Conservation (phyloP, 345 rosid genomes). For the Hypericum androsaemum region DNA sequence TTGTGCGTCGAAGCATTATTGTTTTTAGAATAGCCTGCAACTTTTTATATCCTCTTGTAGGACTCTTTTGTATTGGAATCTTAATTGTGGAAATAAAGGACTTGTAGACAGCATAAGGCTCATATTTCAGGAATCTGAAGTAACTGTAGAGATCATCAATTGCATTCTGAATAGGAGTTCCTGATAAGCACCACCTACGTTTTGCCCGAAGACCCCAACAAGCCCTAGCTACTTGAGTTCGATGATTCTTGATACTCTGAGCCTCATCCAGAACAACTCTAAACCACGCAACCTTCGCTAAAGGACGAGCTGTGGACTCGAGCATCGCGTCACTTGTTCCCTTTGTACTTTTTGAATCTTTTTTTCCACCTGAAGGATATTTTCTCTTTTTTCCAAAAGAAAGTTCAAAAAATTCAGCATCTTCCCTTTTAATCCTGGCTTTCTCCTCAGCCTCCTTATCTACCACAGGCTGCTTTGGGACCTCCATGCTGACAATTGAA, state of each 20-base stretch:
- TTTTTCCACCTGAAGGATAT: constrained; percentile 39
- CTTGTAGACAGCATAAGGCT: constrained; percentile 57
- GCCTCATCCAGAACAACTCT: constrained; percentile 96
- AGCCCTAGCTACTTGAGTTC: constrained; percentile 94
- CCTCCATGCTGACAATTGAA: constrained; percentile 96
- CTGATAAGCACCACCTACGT: constrained; percentile 98
- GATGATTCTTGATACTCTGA: constrained; percentile 91
- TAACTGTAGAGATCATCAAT: constrained; percentile 96
- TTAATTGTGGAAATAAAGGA: constrained; percentile 56
- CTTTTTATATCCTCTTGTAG: constrained; percentile 59
- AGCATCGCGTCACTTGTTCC: constrained; percentile 24
- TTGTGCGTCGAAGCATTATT: constrained; percentile 94
- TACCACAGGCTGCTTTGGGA: constrained; percentile 74
- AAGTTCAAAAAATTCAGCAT: constrained; percentile 22
- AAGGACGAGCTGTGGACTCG: constrained; percentile 63
- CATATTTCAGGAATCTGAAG: constrained; percentile 90
- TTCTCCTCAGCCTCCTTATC: constrained; percentile 56
- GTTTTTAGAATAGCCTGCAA: constrained; percentile 85
- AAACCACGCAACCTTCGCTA: constrained; percentile 91
- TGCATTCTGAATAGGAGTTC: constrained; percentile 97
- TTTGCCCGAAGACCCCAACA: constrained; percentile 99
- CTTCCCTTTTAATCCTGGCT: constrained; percentile 31
- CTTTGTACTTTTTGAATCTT: constrained; percentile 47
- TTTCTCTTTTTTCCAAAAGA: constrained; percentile 51
- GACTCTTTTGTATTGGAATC: constrained; percentile 51